Evolutionary conservation across 2,329 filamentous ascomycete species (phyloP), one percentile per base, ranked within the genome.

Genomic region (Zymoseptoria passerinii): DNA sequence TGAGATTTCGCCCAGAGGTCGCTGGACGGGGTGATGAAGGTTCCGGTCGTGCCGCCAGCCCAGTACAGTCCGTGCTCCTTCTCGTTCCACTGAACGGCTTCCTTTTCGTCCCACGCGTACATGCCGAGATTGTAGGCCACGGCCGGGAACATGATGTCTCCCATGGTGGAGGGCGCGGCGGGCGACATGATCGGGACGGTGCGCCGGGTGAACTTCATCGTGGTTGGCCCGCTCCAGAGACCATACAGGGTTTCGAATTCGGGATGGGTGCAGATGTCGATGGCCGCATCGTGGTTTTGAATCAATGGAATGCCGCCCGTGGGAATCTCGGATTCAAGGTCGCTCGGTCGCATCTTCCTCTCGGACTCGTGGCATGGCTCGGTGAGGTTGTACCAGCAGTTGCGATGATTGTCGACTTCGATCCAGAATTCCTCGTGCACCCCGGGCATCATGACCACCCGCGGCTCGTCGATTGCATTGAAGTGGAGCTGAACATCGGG

Each of bases 11-110:
- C 62, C 79, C 79, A 82, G 0, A 66, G 56, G 1, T 68, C 61
- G 8, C 70, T 66, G 0, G 61, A 60, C 9, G 48, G 0, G 69
- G 71, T 48, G 71, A 59, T 54, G 4, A 56, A 76, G 0, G 76
- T 80, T 2, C 81, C 82, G 0, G 81, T 83, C 0, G 75, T 82
- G 0, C 78, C 81, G 0, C 82, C 82, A 0, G 78, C 76, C 83
- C 82, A 85, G 66, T 84, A 84, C 0, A 84, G 65, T 2, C 75
- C 77, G 40, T 79, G 76, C 1, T 62, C 63, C 63, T 85, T 85
- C 5, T 71, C 52, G 0, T 77, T 67, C 81, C 81, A 85, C 0
- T 70, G 65, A 0, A 75, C 48, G 58, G 83, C 81, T 2, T 71
- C 52, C 0, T 59, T 28, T 0, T 69, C 65, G 2, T 75, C 66